These are phyloP conservation scores for Tetrapisispora phaffii DNA, from an alignment of 805 yeast genomes.

Conservation along the genomic window DNA sequence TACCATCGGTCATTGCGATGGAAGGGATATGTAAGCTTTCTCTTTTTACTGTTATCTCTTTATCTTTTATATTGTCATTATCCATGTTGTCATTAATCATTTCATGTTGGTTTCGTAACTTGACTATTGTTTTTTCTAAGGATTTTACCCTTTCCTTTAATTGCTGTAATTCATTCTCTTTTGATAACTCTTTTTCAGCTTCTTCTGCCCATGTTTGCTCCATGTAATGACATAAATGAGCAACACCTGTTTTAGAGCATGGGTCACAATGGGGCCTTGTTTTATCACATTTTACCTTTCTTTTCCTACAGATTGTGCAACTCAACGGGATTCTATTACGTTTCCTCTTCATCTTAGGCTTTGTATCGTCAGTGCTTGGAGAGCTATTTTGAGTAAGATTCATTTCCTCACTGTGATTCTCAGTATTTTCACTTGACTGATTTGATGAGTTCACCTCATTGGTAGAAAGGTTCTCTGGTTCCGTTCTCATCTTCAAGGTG, in stretches of 20 bases:
- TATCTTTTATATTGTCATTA: background rate
- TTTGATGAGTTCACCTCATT: background rate
- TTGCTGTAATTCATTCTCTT: conserved; percentile 38
- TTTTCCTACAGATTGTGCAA: conserved; percentile 39
- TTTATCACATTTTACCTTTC: conserved; percentile 43
- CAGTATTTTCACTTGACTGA: background rate
- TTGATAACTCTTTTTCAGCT: conserved; percentile 39
- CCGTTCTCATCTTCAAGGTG: background rate
- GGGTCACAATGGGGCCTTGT: conserved; percentile 47
- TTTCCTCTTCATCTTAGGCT: conserved; percentile 24
- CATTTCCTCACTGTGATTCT: background rate
- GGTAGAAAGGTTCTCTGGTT: background rate
- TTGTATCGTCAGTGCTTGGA: background rate
- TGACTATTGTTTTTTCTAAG: conserved; percentile 38
- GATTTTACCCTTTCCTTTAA: conserved; percentile 47
- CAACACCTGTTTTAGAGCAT: conserved; percentile 50
- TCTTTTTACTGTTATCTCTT: background rate
- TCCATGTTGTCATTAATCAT: background rate
- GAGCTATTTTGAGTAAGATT: background rate
- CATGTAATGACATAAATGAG: conserved; percentile 46
- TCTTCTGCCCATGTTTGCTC: conserved; percentile 52
- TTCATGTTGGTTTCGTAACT: conserved; percentile 4
- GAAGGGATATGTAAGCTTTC: background rate
- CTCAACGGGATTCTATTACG: conserved; percentile 42
- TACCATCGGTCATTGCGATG: background rate